Conservation (phyloP, 176 grass and related monocot species). For the Oryza officinalis region DNA sequence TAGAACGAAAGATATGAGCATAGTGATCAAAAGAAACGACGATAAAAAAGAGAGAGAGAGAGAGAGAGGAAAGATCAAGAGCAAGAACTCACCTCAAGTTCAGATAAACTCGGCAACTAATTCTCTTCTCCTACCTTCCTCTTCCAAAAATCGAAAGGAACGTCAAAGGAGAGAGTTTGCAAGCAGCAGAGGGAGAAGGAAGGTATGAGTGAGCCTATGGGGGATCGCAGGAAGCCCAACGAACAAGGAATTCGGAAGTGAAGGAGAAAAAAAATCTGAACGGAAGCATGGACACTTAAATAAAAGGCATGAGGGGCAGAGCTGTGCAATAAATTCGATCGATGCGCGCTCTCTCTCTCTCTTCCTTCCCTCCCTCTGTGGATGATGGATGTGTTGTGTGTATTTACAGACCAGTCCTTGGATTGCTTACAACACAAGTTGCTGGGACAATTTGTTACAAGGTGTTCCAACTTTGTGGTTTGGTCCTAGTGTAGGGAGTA, state of each 20-base stretch:
- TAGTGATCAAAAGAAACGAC: background rate
- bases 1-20: background rate
- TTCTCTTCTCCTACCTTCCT: conserved; percentile 4
- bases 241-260: conserved; percentile 38
- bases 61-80: conserved; percentile 16
- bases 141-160: conserved; percentile 2
- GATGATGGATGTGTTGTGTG: background rate
- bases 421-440: background rate
- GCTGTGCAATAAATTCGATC: conserved; percentile 53
- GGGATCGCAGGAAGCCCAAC: conserved; percentile 24
- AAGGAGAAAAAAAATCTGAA: conserved; percentile 37
- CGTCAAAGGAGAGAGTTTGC: background rate
- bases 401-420: background rate
- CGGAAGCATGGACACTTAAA: conserved; percentile 35
- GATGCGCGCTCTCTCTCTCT: background rate
- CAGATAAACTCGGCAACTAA: conserved; percentile 19
- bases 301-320: conserved; percentile 41
- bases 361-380: background rate
- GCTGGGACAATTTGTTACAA: background rate
- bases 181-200: conserved; percentile 2
- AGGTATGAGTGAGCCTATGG: background rate
- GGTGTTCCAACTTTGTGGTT: background rate
- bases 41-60: background rate
- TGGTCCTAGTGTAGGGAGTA: background rate
- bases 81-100: conserved; percentile 34